Evolutionary conservation across 2,329 filamentous ascomycete species (phyloP), one percentile per base, ranked within the genome.

Genomic region (Aspergillus carbonarius): DNA sequence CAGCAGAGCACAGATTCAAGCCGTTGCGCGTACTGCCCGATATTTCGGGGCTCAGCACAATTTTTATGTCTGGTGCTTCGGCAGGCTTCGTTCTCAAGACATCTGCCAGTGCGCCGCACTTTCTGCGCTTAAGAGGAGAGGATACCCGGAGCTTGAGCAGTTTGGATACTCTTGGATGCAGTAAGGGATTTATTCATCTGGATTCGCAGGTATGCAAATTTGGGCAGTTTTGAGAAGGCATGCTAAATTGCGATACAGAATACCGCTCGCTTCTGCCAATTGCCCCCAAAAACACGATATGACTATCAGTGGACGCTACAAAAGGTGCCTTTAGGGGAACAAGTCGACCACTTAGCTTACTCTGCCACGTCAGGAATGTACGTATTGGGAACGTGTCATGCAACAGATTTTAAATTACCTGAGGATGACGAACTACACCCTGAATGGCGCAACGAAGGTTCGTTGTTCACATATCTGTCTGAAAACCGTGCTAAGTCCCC

Each of bases 31-130:
- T 72, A 42, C 67, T 83, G 20, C 61, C 68, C 13, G 68, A 81
- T 61, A 58, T 97, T n/a, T 85, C 83, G 30, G 91, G 92, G 3
- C 92, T 93, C 72, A 88, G 86, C 69, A 85, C 90, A 1, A 88
- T 98, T 1, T 95, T 96, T 70, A 82, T 97, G 51, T 88, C 92
- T 0, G 93, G 93, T 0, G 76, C 83, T 4, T 91, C 91, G 0
- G 90, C 93, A 0, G 88, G 87, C 58, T 93, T 98, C 72, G 78
- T 99, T 46, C 73, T 97, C 44, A 96, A 91, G 68, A 91, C 91
- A 49, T 85, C 91, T 35, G 90, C 91, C 64, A 92, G 88, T 53
- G 76, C 83, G 5, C 92, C 93, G 0, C 87, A 86, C 64, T 84
- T 96, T 13, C 75, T 96, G n/a, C 83, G 85, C 10, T 78, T 97